Evolutionary conservation across 2,329 filamentous ascomycete genomes (phyloP).

Genomic region (Neonectria coccinea): DNA sequence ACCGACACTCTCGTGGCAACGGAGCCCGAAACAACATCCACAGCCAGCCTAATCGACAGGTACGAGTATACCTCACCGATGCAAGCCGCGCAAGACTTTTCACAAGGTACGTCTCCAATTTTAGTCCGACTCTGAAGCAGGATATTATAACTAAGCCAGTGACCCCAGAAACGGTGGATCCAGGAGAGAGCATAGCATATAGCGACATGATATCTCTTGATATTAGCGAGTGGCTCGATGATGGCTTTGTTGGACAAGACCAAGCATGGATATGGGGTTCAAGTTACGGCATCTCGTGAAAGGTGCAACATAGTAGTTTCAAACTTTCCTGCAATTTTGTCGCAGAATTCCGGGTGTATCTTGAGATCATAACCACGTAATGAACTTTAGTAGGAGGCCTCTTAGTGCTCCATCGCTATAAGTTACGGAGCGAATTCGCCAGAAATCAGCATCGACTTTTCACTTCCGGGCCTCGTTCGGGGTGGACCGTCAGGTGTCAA

Average conservation of each 20-base stretch:
- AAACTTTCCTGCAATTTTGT: too few relatives aligned
- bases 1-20: not conserved
- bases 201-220: constrained; percentile 7
- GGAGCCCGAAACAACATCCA: not conserved
- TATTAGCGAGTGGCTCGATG: not conserved
- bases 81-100: not conserved
- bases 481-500: too few relatives aligned
- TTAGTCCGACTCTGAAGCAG: not conserved
- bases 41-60: not conserved
- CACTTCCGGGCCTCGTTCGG: too few relatives aligned
- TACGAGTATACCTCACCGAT: not conserved
- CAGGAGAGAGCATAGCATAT: not conserved
- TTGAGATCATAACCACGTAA: not conserved
- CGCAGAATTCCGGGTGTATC: too few relatives aligned
- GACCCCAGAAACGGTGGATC: not conserved
- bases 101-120: not conserved
- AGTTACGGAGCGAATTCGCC: too few relatives aligned
- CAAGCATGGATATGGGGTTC: constrained; percentile 32
- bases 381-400: too few relatives aligned
- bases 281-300: not conserved
- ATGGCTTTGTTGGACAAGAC: constrained; percentile 20
- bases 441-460: too few relatives aligned
- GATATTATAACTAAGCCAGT: not conserved
- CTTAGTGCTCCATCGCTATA: too few relatives aligned
- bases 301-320: not conserved